Conservation (phyloP, 129 eudicot genomes). For the Helianthus annuus region DNA sequence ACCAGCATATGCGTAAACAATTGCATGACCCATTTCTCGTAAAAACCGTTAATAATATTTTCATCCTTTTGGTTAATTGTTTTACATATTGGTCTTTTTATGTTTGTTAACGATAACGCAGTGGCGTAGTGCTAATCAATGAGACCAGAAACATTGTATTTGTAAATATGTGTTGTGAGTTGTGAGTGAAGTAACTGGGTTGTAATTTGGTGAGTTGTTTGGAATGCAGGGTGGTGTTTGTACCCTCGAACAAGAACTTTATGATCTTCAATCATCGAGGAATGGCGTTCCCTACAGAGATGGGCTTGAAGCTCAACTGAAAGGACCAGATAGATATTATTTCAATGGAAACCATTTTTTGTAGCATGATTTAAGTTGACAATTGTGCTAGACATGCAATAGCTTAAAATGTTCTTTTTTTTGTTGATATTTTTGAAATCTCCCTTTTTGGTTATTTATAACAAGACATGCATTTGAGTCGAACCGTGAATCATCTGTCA, state of each 20-base stretch:
- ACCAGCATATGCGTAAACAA: not conserved
- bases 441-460: too few relatives aligned
- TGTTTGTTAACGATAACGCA: not conserved
- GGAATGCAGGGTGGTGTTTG: conserved; percentile 69
- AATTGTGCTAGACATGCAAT: conserved; percentile 2
- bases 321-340: not conserved
- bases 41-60: too few relatives aligned
- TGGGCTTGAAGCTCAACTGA: conserved; percentile 66
- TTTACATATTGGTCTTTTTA: not conserved
- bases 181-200: too few relatives aligned
- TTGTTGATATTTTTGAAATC: too few relatives aligned
- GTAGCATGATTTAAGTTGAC: conserved; percentile 28
- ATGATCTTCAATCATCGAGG: conserved; percentile 98
- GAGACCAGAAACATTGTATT: not conserved
- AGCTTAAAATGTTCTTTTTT: too few relatives aligned
- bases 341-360: conserved; percentile 3
- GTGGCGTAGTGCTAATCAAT: not conserved
- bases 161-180: too few relatives aligned
- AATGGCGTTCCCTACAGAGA: conserved; percentile 62
- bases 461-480: too few relatives aligned
- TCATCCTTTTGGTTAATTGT: too few relatives aligned
- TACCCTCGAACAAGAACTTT: conserved; percentile 78
- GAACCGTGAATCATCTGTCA: too few relatives aligned
- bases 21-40: too few relatives aligned
- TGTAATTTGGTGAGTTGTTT: not conserved